A percentile compares a stretch with the other conserved stretches of the same genome.
These are phyloP conservation scores for Jaltomata sinuosa DNA, from an alignment of 257 asterid species.

Conservation along the genomic window DNA sequence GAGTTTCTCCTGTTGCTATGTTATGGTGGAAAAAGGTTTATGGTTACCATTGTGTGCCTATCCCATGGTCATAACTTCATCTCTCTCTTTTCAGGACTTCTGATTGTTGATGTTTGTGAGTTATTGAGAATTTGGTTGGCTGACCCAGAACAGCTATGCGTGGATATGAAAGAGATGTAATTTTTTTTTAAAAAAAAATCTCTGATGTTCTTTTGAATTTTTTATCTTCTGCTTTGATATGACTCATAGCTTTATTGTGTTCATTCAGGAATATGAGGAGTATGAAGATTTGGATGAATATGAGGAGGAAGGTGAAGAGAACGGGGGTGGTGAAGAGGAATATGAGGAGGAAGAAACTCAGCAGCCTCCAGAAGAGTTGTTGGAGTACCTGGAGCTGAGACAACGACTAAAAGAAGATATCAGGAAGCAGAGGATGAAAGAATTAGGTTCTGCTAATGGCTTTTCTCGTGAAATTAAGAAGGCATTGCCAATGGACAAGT, in stretches of 20 bases:
- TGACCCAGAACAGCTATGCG: slow-evolving; percentile 22
- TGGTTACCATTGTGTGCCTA: background rate
- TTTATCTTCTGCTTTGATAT: background rate
- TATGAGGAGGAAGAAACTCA: slow-evolving; percentile 43
- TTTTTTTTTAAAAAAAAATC: background rate
- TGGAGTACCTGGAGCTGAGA: slow-evolving; percentile 66
- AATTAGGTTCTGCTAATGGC: slow-evolving; percentile 31
- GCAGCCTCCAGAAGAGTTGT: slow-evolving; percentile 57
- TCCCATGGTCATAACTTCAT: background rate
- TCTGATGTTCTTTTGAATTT: background rate
- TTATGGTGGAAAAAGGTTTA: background rate
- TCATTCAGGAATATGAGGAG: slow-evolving; percentile 33
- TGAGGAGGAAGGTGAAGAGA: slow-evolving; percentile 44
- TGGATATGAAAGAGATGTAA: slow-evolving; percentile 39
- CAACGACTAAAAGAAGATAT: slow-evolving; percentile 49
- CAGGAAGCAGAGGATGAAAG: slow-evolving; percentile 63
- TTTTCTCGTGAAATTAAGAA: slow-evolving; percentile 24
- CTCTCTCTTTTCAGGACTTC: background rate
- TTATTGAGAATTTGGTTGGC: background rate
- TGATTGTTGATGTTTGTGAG: background rate
- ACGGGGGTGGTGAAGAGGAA: slow-evolving; percentile 21
- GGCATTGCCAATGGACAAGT: slow-evolving; percentile 46
- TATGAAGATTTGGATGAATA: slow-evolving; percentile 55
- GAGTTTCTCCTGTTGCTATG: background rate
- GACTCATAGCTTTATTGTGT: background rate